Evolutionary conservation across 768 basidiomycete genomes (phyloP).

Genomic region (Butyriboletus loyo): DNA sequence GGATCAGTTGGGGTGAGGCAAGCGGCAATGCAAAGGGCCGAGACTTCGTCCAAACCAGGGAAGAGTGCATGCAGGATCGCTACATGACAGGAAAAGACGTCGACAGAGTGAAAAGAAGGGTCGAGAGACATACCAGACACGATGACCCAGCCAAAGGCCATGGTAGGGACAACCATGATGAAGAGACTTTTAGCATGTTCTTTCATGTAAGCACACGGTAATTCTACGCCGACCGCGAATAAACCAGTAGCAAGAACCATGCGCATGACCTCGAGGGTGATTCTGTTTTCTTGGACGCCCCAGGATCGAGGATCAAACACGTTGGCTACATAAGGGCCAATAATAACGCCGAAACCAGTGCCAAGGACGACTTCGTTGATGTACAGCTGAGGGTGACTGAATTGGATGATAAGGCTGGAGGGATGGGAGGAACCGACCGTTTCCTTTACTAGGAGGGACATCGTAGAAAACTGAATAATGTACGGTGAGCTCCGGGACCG

Average conservation of each 20-base stretch:
- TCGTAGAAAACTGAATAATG: conserved; percentile 67
- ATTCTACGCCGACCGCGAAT: conserved; percentile 93
- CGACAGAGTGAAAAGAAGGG: not conserved
- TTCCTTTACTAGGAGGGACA: conserved; percentile 82
- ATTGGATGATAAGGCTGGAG: not conserved
- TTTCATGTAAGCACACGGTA: conserved; percentile 81
- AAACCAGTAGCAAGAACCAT: conserved; percentile 88
- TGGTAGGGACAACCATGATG: conserved; percentile 74
- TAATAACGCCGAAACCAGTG: conserved; percentile 56
- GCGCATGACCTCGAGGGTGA: conserved; percentile 87
- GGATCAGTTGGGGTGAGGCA: conserved; percentile 95
- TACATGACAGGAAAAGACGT: conserved; percentile 22
- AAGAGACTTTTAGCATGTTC: conserved; percentile 71
- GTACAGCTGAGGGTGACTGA: conserved; percentile 51
- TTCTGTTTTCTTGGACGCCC: conserved; percentile 47
- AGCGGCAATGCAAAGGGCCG: conserved; percentile 82
- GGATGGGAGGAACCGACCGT: conserved; percentile 41
- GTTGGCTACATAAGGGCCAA: conserved; percentile 70
- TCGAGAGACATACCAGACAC: conserved; percentile 52
- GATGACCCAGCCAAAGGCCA: conserved; percentile 83
- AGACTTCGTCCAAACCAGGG: conserved; percentile 65
- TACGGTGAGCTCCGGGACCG: not conserved
- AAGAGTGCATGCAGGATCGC: conserved; percentile 71
- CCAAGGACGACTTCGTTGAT: conserved; percentile 94
- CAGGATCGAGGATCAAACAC: conserved; percentile 79